phyloP scores from a whole-genome alignment of 1,284 basidiomycete species.

The Prillingera fragicola region DNA sequence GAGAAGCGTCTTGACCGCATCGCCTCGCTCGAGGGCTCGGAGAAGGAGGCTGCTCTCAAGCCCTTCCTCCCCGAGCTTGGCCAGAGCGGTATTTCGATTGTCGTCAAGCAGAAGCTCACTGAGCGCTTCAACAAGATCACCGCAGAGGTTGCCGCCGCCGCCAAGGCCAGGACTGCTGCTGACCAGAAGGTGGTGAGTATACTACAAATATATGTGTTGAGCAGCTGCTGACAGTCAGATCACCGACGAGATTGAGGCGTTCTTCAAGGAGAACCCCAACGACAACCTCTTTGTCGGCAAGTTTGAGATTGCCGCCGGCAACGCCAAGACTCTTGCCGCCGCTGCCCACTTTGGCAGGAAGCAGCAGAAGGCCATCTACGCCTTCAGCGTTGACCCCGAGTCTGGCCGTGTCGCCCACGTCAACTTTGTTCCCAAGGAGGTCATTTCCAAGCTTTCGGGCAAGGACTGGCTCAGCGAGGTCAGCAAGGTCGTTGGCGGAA shows the following conservation, averaged over 20 bases:
- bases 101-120: conserved; percentile 74
- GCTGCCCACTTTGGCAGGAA: conserved; percentile 67
- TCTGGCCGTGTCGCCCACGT: conserved; percentile 77
- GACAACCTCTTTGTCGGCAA: conserved; percentile 63
- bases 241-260: conserved; percentile 61
- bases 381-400: conserved; percentile 71
- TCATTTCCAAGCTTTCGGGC: conserved; percentile 58
- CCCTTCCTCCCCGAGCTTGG: conserved; percentile 79
- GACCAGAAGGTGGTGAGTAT: conserved; percentile 68
- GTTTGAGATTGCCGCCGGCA: conserved; percentile 62
- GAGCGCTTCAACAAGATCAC: conserved; percentile 67
- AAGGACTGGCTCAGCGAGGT: conserved; percentile 78
- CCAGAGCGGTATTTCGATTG: conserved; percentile 79
- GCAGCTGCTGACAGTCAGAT: conserved; percentile 52
- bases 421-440: conserved; percentile 73
- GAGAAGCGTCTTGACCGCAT: conserved; percentile 62
- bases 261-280: conserved; percentile 71
- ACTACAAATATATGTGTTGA: background rate
- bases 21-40: conserved; percentile 63
- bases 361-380: conserved; percentile 75
- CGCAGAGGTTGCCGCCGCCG: conserved; percentile 77
- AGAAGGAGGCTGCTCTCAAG: conserved; percentile 82
- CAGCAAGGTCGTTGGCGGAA: conserved; percentile 73
- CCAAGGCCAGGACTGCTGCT: conserved; percentile 73
- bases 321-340: conserved; percentile 61